phyloP scores from a whole-genome alignment of 257 asterid genomes.

The Nicotiana noctiflora region DNA sequence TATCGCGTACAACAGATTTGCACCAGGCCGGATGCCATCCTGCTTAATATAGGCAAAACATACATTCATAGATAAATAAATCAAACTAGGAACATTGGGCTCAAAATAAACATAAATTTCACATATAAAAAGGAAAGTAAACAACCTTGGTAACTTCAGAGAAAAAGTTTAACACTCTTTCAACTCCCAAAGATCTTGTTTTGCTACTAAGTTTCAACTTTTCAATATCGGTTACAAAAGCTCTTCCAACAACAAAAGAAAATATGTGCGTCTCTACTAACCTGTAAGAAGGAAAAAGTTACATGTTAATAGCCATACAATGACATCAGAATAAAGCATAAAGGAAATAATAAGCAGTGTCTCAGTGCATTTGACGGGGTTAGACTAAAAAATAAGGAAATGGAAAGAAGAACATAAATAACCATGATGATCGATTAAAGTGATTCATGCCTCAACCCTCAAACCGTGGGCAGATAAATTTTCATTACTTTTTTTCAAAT shows the following conservation, averaged over 20 bases:
- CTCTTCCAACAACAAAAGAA: slow-evolving; percentile 98
- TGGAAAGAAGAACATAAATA: background rate
- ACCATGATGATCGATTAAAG: background rate
- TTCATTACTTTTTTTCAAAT: background rate
- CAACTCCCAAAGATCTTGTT: slow-evolving; percentile 82
- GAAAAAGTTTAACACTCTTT: slow-evolving; percentile 70
- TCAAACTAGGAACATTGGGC: background rate
- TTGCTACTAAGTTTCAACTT: slow-evolving; percentile 93
- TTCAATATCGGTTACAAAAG: slow-evolving; percentile 95
- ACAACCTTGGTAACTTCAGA: slow-evolving; percentile 76
- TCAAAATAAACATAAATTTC: background rate
- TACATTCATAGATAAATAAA: slow-evolving; percentile 14
- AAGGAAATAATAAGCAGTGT: background rate
- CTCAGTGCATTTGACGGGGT: background rate
- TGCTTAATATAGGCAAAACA: slow-evolving; percentile 36
- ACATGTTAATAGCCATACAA: slow-evolving; percentile 19
- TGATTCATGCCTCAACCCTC: background rate
- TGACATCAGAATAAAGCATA: slow-evolving; percentile 12
- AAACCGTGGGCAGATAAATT: background rate
- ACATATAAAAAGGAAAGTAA: slow-evolving; percentile 6
- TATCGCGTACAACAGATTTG: slow-evolving; percentile 82
- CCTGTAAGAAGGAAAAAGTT: slow-evolving; percentile 46
- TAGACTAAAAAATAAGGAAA: background rate
- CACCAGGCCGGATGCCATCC: slow-evolving; percentile 90
- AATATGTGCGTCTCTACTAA: slow-evolving; percentile 96